Percentiles rank a stretch among this genome's conserved stretches.
phyloP scores from a whole-genome alignment of 768 basidiomycete genomes.

The Daedalea quercina region DNA sequence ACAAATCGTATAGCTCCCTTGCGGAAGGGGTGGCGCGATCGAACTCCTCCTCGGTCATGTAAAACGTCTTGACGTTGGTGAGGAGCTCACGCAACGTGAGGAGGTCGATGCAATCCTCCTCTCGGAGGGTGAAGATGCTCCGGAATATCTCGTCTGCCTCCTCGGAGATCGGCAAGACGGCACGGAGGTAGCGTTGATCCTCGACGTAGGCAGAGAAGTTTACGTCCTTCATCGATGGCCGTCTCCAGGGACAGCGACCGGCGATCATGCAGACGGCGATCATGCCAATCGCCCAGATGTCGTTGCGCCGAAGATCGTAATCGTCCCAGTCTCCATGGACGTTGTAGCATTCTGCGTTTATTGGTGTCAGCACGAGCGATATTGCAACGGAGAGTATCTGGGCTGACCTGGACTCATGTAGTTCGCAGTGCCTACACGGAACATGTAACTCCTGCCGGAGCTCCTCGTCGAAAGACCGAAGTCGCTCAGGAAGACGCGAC shows the following conservation, averaged over 20 bases:
- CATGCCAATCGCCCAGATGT: slow-evolving; percentile 72
- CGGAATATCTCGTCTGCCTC: slow-evolving; percentile 62
- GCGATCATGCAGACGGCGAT: slow-evolving; percentile 81
- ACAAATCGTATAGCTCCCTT: not conserved
- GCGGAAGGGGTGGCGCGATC: not conserved
- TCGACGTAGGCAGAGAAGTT: slow-evolving; percentile 60
- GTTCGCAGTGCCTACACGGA: slow-evolving; percentile 51
- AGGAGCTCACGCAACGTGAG: slow-evolving; percentile 15
- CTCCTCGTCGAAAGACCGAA: slow-evolving; percentile 30
- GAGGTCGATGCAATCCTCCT: slow-evolving; percentile 14
- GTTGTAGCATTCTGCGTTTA: slow-evolving; percentile 46
- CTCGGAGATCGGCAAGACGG: slow-evolving; percentile 67
- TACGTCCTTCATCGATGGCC: slow-evolving; percentile 59
- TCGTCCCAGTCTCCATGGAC: slow-evolving; percentile 34
- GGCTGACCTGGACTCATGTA: slow-evolving; percentile 69
- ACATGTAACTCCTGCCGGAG: slow-evolving; percentile 34
- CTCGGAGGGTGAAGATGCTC: slow-evolving; percentile 27
- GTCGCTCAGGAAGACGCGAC: slow-evolving; percentile 37
- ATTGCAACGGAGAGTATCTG: not conserved
- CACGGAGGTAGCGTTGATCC: slow-evolving; percentile 55
- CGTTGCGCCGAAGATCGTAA: slow-evolving; percentile 57
- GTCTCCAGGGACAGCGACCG: slow-evolving; percentile 72
- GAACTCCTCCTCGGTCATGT: slow-evolving; percentile 13
- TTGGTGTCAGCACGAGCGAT: slow-evolving; percentile 9
- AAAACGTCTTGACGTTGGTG: slow-evolving; percentile 21